phyloP scores from a whole-genome alignment of 768 basidiomycete species.

The Lactifluus rugatus region DNA sequence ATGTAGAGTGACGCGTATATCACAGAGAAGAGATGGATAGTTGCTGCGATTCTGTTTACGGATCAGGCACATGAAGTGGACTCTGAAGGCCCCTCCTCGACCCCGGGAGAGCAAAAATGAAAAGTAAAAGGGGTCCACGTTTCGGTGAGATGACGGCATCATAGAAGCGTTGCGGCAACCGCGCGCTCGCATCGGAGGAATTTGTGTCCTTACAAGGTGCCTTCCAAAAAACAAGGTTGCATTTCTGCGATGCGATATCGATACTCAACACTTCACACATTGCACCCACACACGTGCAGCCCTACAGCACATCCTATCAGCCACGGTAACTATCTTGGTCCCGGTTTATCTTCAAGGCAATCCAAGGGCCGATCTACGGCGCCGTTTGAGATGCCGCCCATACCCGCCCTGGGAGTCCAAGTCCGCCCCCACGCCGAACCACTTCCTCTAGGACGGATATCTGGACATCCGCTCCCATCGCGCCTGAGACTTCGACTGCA shows the following conservation, averaged over 20 bases:
- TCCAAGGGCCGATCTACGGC: not conserved
- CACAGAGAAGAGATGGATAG: not conserved
- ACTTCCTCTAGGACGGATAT: constrained; percentile 55
- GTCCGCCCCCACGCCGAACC: constrained; percentile 58
- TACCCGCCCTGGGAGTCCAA: constrained; percentile 59
- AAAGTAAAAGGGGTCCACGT: not conserved
- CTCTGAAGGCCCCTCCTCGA: not conserved
- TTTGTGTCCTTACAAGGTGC: not conserved
- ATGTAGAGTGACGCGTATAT: not conserved
- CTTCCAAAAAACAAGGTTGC: not conserved
- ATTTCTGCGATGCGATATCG: not conserved
- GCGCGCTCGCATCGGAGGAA: constrained; percentile 4
- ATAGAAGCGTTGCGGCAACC: not conserved
- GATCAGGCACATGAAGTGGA: not conserved
- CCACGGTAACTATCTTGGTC: not conserved
- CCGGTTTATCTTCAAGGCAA: not conserved
- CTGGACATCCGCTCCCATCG: constrained; percentile 39
- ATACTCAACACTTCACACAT: not conserved
- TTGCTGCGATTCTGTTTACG: not conserved
- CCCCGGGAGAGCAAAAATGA: not conserved
- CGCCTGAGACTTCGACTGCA: constrained; percentile 47
- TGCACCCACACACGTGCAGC: not conserved
- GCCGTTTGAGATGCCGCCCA: constrained; percentile 30
- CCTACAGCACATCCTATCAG: not conserved
- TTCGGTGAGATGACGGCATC: not conserved